These are phyloP conservation scores for Chloranthus sessilifolius DNA, from an alignment of 164 flowering plant genomes.

Conservation along the genomic window DNA sequence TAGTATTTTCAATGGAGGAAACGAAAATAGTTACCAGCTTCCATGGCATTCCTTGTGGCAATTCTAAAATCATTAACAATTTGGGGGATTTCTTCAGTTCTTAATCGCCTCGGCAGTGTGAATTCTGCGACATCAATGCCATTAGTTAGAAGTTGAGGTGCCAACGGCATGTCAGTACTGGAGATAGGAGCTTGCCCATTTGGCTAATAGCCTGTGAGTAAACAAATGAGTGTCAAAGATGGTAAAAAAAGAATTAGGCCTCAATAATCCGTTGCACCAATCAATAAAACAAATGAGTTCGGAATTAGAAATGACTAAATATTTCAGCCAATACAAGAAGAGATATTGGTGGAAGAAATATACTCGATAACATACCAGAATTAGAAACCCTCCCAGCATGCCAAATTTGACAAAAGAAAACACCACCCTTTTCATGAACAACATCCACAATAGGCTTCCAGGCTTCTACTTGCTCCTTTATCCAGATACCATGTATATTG, in stretches of 20 bases:
- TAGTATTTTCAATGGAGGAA: too few species aligned
- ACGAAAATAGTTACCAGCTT: background rate
- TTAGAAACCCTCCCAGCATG: constrained; percentile 29
- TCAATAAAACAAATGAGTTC: too few species aligned
- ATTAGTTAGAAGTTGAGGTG: background rate
- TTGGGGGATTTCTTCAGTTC: too few species aligned
- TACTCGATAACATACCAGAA: constrained; percentile 15
- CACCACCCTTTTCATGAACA: constrained; percentile 31
- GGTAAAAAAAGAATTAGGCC: background rate
- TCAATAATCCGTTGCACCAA: too few species aligned
- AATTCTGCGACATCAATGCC: too few species aligned
- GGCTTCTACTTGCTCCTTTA: constrained; percentile 30
- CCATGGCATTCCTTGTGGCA: constrained; percentile 1
- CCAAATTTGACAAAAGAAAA: constrained; percentile 29
- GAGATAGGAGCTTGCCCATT: background rate
- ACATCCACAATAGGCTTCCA: constrained; percentile 33
- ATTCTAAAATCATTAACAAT: background rate
- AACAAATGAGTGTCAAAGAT: background rate
- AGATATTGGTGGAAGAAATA: background rate
- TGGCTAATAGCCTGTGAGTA: background rate
- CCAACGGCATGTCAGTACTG: background rate
- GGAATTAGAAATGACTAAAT: too few species aligned
- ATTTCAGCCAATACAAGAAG: too few species aligned
- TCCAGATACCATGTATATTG: constrained; percentile 29
- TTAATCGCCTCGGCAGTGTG: too few species aligned